Conservation (phyloP, 768 basidiomycete genomes). For the Daedaleopsis sinensis region DNA sequence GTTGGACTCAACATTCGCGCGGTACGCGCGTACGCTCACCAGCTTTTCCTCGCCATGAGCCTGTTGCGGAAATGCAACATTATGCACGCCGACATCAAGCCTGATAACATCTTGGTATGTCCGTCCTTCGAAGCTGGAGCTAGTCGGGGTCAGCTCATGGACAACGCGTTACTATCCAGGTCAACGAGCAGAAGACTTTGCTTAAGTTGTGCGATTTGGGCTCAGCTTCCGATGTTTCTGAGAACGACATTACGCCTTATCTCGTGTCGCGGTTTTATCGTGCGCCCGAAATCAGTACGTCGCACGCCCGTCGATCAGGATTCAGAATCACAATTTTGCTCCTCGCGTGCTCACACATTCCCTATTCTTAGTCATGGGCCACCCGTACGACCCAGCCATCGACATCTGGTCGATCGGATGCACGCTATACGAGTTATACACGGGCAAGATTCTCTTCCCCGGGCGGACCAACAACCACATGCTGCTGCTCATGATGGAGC, state of each 20-base stretch:
- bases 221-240: conserved; percentile 92
- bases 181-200: conserved; percentile 91
- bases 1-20: conserved; percentile 95
- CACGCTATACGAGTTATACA: conserved; percentile 94
- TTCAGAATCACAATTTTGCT: too few relatives aligned
- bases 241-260: conserved; percentile 98
- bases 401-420: conserved; percentile 98
- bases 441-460: conserved; percentile 96
- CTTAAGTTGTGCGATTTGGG: conserved; percentile 96
- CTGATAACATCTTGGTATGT: conserved; percentile 93
- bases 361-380: conserved; percentile 73
- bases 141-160: not conserved
- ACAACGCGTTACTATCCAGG: conserved; percentile 51
- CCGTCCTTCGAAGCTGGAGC: conserved; percentile 1
- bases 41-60: conserved; percentile 87
- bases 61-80: conserved; percentile 87
- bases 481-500: conserved; percentile 97
- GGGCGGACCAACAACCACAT: conserved; percentile 98
- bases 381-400: conserved; percentile 91
- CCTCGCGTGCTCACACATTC: conserved; percentile 11
- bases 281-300: conserved; percentile 96
- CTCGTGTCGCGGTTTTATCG: conserved; percentile 97
- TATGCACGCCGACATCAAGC: conserved; percentile 99
- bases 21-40: conserved; percentile 98
- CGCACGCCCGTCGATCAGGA: conserved; percentile 5